Evolutionary conservation across 2,329 filamentous ascomycete genomes (phyloP).

Genomic region (Curvularia sp.): DNA sequence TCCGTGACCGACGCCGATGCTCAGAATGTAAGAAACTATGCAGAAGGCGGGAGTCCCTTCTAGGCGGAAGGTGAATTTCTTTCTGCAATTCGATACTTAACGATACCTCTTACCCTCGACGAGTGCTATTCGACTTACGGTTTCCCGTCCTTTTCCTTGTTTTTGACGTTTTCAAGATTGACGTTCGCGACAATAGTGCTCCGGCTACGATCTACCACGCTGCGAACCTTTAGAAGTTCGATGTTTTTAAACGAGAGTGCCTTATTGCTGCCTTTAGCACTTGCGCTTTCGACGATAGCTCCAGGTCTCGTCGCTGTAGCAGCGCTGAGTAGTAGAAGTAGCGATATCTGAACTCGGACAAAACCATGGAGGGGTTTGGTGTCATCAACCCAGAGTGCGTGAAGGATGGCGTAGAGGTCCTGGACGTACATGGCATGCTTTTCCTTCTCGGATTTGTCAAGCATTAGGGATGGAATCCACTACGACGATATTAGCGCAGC

Average conservation of each 20-base stretch:
- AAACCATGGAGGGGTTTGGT: conserved; percentile 27
- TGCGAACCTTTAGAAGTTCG: conserved; percentile 28
- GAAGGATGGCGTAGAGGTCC: conserved; percentile 31
- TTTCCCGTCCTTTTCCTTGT: conserved; percentile 29
- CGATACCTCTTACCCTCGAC: conserved; percentile 6
- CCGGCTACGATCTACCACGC: conserved; percentile 16
- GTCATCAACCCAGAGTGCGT: conserved; percentile 28
- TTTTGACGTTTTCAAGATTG: conserved; percentile 31
- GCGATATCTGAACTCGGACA: conserved; percentile 27
- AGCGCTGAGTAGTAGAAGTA: conserved; percentile 32
- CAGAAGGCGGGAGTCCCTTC: conserved; percentile 25
- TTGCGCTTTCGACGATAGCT: conserved; percentile 23
- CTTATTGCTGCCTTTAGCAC: conserved; percentile 14
- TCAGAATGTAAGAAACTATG: conserved; percentile 28
- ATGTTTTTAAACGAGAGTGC: conserved; percentile 28
- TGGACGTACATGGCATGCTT: conserved; percentile 34
- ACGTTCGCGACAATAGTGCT: conserved; percentile 28
- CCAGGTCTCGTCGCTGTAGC: conserved; percentile 27
- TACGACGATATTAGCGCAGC: conserved; percentile 20
- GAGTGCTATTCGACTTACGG: conserved; percentile 20
- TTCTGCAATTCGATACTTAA: conserved; percentile 21
- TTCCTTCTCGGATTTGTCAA: conserved; percentile 29
- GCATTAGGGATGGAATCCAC: conserved; percentile 28
- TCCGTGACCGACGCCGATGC: conserved; percentile 19
- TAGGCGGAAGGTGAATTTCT: conserved; percentile 29